Conservation (phyloP, 1,284 basidiomycete genomes). For the Tremellales sp. region DNA sequence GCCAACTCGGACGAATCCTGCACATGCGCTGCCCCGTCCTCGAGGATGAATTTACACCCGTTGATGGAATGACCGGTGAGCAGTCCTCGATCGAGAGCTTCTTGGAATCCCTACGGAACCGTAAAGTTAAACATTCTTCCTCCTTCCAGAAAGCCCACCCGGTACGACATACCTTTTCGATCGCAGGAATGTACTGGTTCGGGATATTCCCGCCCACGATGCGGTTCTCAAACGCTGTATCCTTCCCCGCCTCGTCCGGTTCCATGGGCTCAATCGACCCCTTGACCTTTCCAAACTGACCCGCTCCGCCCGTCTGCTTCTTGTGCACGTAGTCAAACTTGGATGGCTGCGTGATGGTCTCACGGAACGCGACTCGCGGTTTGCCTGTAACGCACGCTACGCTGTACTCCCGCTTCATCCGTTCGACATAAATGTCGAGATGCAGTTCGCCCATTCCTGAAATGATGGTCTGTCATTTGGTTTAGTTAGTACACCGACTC, state of each 20-base stretch:
- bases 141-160: background rate
- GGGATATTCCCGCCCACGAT: conserved; percentile 94
- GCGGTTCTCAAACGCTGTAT: conserved; percentile 79
- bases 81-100: conserved; percentile 87
- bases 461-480: conserved; percentile 80
- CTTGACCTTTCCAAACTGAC: conserved; percentile 91
- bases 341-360: conserved; percentile 79
- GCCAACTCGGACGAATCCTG: conserved; percentile 97
- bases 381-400: conserved; percentile 92
- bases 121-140: background rate
- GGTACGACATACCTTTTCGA: conserved; percentile 69
- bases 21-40: conserved; percentile 89
- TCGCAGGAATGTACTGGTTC: conserved; percentile 85
- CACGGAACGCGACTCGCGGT: conserved; percentile 94
- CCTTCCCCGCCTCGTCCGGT: conserved; percentile 75
- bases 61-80: conserved; percentile 86
- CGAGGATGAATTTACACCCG: conserved; percentile 81
- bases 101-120: conserved; percentile 75
- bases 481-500: conserved; percentile 6
- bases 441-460: conserved; percentile 99
- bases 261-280: conserved; percentile 92
- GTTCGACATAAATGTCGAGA: conserved; percentile 98
- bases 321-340: conserved; percentile 94
- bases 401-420: conserved; percentile 97
- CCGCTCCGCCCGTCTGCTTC: conserved; percentile 97